Conservation (phyloP, 192 early-diverging fungal genomes). For the Kappamyces sp. region DNA sequence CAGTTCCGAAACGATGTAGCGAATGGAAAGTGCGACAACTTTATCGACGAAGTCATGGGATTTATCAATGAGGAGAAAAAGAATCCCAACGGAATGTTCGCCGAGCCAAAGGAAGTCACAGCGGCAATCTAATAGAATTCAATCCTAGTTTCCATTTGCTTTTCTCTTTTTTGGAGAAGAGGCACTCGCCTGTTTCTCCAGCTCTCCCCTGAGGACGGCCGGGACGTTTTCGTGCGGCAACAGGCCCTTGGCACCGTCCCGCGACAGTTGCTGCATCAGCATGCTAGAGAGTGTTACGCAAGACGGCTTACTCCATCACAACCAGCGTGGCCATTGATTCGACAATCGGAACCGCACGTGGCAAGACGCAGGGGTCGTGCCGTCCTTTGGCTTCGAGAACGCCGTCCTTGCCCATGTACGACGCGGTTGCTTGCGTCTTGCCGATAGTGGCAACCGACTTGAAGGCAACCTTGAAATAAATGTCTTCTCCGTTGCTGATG, state of each 20-base stretch:
- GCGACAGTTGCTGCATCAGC: constrained; percentile 55
- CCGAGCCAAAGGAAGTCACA: not conserved
- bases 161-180: not conserved
- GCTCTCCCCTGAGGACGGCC: constrained; percentile 28
- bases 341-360: constrained; percentile 94
- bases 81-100: constrained; percentile 11
- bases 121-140: not conserved
- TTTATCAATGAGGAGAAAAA: constrained; percentile 42
- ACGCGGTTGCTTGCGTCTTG: constrained; percentile 80
- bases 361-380: constrained; percentile 96
- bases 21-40: constrained; percentile 24
- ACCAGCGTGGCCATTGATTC: constrained; percentile 92
- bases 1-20: constrained; percentile 36
- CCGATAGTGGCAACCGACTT: constrained; percentile 96
- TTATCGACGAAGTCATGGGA: constrained; percentile 45
- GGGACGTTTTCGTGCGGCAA: constrained; percentile 32
- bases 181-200: constrained; percentile 4
- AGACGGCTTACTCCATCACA: constrained; percentile 73
- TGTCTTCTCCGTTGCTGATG: constrained; percentile 90
- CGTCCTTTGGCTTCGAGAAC: constrained; percentile 84
- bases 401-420: constrained; percentile 76
- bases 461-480: constrained; percentile 97
- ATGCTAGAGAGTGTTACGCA: constrained; percentile 29
- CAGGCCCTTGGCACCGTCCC: constrained; percentile 43
- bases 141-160: not conserved